A percentile compares a stretch with the other conserved stretches of the same genome.
Conservation (phyloP, 2,329 filamentous ascomycete species). For the Exophiala lecanii-corni region DNA sequence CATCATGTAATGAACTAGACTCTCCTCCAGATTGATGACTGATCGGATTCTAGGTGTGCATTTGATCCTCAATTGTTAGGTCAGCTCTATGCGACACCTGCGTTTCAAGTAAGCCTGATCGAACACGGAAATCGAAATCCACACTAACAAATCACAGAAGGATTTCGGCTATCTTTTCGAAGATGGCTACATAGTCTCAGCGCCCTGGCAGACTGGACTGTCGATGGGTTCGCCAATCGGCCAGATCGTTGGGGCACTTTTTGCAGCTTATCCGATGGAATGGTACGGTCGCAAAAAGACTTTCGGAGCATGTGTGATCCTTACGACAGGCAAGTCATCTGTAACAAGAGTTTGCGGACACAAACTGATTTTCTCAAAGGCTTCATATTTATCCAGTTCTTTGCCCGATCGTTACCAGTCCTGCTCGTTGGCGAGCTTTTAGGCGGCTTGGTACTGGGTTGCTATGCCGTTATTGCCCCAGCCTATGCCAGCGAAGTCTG, state of each 20-base stretch:
- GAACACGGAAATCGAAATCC: neutral
- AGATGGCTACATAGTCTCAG: constrained; percentile 42
- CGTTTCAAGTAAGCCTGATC: constrained; percentile 38
- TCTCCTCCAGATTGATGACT: no score
- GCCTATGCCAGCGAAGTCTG: constrained; percentile 42
- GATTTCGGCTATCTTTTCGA: constrained; percentile 53
- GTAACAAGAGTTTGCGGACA: no score
- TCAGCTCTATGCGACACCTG: constrained; percentile 56
- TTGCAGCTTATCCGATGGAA: constrained; percentile 36
- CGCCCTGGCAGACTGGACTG: constrained; percentile 59
- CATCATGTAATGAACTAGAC: constrained; percentile 33
- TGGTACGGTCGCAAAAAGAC: constrained; percentile 33
- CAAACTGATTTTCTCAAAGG: no score
- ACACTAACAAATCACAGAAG: constrained; percentile 25
- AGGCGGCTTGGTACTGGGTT: constrained; percentile 44
- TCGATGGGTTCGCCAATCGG: constrained; percentile 48
- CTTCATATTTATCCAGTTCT: constrained; percentile 29
- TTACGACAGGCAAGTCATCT: constrained; percentile 11
- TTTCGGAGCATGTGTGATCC: constrained; percentile 22
- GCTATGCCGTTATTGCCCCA: constrained; percentile 47
- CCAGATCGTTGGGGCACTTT: constrained; percentile 42
- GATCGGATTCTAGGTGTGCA: no score
- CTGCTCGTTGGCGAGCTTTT: constrained; percentile 46
- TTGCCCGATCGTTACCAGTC: constrained; percentile 31
- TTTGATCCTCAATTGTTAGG: constrained; percentile 63